Conservation (phyloP, 108 stramenopile species). For the Cyclotella choctawhatcheeana region DNA sequence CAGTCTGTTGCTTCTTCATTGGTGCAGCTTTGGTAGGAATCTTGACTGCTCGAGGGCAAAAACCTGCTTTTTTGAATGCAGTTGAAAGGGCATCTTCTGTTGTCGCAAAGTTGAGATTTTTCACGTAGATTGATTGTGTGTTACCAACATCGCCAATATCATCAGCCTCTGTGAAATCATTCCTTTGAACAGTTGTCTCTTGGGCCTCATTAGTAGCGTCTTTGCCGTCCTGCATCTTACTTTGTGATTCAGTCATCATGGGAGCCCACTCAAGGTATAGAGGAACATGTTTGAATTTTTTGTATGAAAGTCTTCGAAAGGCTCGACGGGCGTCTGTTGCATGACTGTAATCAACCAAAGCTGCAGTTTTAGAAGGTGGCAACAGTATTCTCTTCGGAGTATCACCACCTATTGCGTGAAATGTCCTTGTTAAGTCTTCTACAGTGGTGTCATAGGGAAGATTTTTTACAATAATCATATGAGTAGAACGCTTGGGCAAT, state of each 20-base stretch:
- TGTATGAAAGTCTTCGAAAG: slow-evolving; percentile 93
- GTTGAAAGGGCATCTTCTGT: slow-evolving; percentile 72
- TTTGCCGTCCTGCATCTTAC: slow-evolving; percentile 9
- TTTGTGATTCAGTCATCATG: slow-evolving; percentile 32
- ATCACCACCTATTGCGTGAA: slow-evolving; percentile 78
- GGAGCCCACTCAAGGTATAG: slow-evolving; percentile 99
- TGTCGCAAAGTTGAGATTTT: slow-evolving; percentile 95
- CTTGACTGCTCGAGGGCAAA: slow-evolving; percentile 75
- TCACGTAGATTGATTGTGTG: slow-evolving; percentile 89
- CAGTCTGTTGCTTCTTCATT: slow-evolving; percentile 34
- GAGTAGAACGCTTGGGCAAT: slow-evolving; percentile 72
- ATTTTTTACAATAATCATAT: slow-evolving; percentile 95
- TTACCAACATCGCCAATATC: slow-evolving; percentile 47
- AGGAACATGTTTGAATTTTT: slow-evolving; percentile 94
- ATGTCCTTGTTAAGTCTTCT: slow-evolving; percentile 90
- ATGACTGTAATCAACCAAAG: slow-evolving; percentile 92
- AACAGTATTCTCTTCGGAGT: slow-evolving; percentile 70
- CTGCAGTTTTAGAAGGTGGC: slow-evolving; percentile 90
- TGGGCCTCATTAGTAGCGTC: slow-evolving; percentile 4
- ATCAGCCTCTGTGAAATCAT: slow-evolving; percentile 40
- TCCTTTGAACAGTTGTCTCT: slow-evolving; percentile 10
- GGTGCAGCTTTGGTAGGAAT: slow-evolving; percentile 90
- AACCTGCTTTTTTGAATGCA: slow-evolving; percentile 66
- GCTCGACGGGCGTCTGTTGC: slow-evolving; percentile 89
- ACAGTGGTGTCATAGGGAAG: slow-evolving; percentile 87